Evolutionary conservation across 176 grass and related monocot genomes (phyloP).

Genomic region (Puccinellia tenuiflora): DNA sequence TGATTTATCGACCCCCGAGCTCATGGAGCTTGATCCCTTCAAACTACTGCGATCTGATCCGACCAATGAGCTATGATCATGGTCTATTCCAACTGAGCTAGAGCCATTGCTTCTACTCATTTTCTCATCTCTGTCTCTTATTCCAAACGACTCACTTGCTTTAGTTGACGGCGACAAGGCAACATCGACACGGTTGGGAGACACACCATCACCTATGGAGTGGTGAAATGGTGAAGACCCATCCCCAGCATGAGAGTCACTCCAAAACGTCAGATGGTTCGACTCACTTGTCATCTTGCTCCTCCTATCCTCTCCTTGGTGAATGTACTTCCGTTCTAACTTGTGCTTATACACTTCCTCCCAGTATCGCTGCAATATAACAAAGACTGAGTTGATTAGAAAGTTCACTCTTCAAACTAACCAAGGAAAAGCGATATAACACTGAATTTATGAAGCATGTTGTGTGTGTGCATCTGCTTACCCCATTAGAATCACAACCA

Average conservation of each 20-base stretch:
- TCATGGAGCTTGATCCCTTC: slow-evolving; percentile 53
- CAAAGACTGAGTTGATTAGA: slow-evolving; percentile 11
- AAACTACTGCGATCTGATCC: slow-evolving; percentile 38
- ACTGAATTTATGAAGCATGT: slow-evolving; percentile 10
- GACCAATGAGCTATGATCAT: slow-evolving; percentile 35
- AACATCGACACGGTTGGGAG: slow-evolving; percentile 32
- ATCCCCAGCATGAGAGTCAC: slow-evolving; percentile 53
- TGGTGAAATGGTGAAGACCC: slow-evolving; percentile 64
- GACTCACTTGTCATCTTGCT: slow-evolving; percentile 76
- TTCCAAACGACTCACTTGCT: slow-evolving; percentile 30
- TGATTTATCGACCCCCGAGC: slow-evolving; percentile 46
- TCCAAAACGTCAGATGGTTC: slow-evolving; percentile 76
- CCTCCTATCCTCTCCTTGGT: slow-evolving; percentile 43
- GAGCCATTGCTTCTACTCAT: slow-evolving; percentile 36
- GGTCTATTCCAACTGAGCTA: slow-evolving; percentile 40
- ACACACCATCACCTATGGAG: slow-evolving; percentile 36
- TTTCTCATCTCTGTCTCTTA: slow-evolving; percentile 39
- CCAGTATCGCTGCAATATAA: slow-evolving; percentile 71
- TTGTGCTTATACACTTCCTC: slow-evolving; percentile 84
- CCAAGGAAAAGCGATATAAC: neutral
- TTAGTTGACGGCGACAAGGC: slow-evolving; percentile 24
- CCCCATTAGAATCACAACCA: slow-evolving; percentile 44
- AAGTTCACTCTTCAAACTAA: neutral
- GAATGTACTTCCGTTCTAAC: slow-evolving; percentile 50
- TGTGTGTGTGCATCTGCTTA: neutral